phyloP scores from a whole-genome alignment of 495 filamentous ascomycete genomes.

The Friedmanniomyces simplex region DNA sequence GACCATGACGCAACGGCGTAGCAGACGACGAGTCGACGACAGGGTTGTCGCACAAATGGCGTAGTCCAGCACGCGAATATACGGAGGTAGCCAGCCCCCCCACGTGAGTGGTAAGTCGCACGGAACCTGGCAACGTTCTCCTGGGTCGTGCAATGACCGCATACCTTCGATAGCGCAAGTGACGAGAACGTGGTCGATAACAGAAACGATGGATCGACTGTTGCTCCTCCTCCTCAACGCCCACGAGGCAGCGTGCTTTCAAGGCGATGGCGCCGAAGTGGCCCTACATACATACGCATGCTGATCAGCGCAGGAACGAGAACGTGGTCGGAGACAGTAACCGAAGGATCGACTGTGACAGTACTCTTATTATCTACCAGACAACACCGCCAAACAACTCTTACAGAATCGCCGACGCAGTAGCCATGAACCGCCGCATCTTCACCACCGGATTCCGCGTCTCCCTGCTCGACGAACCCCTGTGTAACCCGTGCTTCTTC shows the following conservation, averaged over 20 bases:
- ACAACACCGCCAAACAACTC: not conserved
- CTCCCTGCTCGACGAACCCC: not conserved
- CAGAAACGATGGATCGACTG: not conserved
- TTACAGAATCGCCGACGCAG: not conserved
- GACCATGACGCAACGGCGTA: not conserved
- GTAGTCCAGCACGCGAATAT: not conserved
- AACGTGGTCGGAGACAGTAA: no score
- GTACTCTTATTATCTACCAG: not conserved
- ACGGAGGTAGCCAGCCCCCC: no score
- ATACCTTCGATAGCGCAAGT: not conserved
- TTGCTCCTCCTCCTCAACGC: not conserved
- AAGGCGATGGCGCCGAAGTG: not conserved
- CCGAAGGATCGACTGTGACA: not conserved
- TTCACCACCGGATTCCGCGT: constrained; percentile 1
- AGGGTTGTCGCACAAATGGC: not conserved
- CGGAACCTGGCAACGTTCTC: not conserved
- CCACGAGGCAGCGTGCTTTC: not conserved
- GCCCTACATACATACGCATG: no score
- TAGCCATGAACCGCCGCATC: constrained; percentile 9
- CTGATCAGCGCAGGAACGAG: no score
- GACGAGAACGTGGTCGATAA: not conserved
- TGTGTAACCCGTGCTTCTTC: not conserved
- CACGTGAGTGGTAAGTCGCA: not conserved
- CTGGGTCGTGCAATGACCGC: not conserved
- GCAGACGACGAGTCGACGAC: not conserved